These are phyloP conservation scores for Biscutella auriculata DNA, from an alignment of 441 rosid genomes.

Conservation along the genomic window DNA sequence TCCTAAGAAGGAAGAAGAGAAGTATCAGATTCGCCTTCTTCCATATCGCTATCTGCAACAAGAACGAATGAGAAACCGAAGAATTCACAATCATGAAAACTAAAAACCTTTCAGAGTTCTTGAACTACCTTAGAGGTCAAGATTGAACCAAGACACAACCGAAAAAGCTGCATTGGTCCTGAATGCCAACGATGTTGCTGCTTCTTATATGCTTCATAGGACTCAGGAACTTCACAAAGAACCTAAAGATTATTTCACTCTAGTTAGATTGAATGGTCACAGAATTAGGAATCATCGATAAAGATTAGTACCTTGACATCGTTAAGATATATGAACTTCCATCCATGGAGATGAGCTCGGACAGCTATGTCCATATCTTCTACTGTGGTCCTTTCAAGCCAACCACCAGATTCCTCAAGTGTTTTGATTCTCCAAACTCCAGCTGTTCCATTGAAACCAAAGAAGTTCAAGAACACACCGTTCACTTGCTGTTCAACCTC, in stretches of 20 bases:
- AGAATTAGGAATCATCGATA: not conserved
- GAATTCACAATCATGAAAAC: too few species aligned
- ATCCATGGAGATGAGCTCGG: conserved; percentile 87
- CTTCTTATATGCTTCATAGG: conserved; percentile 89
- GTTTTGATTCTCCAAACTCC: conserved; percentile 95
- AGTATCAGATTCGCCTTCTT: conserved; percentile 85
- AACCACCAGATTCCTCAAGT: conserved; percentile 86
- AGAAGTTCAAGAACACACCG: conserved; percentile 73
- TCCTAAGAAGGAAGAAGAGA: conserved; percentile 85
- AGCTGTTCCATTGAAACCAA: conserved; percentile 95
- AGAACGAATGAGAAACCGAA: too few species aligned
- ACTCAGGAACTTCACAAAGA: conserved; percentile 91
- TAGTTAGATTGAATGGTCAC: not conserved
- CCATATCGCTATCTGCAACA: too few species aligned
- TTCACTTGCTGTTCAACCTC: conserved; percentile 96
- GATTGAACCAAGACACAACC: conserved; percentile 67
- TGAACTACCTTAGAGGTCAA: too few species aligned
- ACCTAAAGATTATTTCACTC: conserved; percentile 33
- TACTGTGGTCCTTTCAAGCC: conserved; percentile 91
- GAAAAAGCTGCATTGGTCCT: conserved; percentile 92
- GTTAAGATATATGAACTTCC: conserved; percentile 84
- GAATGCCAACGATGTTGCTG: conserved; percentile 98
- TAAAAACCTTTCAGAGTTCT: too few species aligned
- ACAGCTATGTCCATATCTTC: conserved; percentile 98
- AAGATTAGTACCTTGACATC: conserved; percentile 61